Conservation (phyloP, 106 monocot species). For the Dendrobium catenatum region DNA sequence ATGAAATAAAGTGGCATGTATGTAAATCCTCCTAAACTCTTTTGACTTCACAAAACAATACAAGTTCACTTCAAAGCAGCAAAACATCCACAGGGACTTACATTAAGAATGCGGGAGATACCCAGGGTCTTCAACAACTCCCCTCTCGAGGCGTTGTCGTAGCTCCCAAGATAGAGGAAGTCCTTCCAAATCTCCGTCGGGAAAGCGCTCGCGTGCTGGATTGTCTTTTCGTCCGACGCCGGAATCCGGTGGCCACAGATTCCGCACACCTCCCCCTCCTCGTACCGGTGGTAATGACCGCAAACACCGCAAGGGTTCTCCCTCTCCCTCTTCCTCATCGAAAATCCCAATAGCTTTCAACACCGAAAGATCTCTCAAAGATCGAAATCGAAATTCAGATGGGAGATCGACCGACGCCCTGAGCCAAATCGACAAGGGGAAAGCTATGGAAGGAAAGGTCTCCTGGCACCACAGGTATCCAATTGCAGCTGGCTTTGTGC, state of each 20-base stretch:
- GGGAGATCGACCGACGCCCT: not conserved
- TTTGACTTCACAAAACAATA: too few relatives aligned
- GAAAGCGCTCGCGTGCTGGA: slow-evolving; percentile 29
- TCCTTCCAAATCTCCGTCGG: slow-evolving; percentile 47
- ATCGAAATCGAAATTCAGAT: not conserved
- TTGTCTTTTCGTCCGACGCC: slow-evolving; percentile 8
- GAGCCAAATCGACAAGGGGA: not conserved
- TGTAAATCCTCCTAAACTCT: too few relatives aligned
- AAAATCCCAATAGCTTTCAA: not conserved
- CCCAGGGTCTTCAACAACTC: slow-evolving; percentile 48
- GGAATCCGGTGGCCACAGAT: slow-evolving; percentile 54
- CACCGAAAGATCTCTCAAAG: not conserved
- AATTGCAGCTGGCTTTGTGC: not conserved
- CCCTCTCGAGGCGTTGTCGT: slow-evolving; percentile 53
- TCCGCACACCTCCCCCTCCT: slow-evolving; percentile 59
- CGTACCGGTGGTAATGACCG: slow-evolving; percentile 66
- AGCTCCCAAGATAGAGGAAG: slow-evolving; percentile 60
- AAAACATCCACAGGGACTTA: not conserved
- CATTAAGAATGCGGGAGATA: slow-evolving; percentile 52
- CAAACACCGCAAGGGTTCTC: slow-evolving; percentile 68
- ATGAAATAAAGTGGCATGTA: too few relatives aligned
- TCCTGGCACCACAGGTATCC: not conserved
- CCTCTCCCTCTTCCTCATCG: slow-evolving; percentile 63
- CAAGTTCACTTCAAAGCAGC: not conserved
- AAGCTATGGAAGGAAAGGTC: not conserved